These are phyloP conservation scores for Lipomyces sp. DNA, from an alignment of 805 yeast genomes.

Conservation along the genomic window DNA sequence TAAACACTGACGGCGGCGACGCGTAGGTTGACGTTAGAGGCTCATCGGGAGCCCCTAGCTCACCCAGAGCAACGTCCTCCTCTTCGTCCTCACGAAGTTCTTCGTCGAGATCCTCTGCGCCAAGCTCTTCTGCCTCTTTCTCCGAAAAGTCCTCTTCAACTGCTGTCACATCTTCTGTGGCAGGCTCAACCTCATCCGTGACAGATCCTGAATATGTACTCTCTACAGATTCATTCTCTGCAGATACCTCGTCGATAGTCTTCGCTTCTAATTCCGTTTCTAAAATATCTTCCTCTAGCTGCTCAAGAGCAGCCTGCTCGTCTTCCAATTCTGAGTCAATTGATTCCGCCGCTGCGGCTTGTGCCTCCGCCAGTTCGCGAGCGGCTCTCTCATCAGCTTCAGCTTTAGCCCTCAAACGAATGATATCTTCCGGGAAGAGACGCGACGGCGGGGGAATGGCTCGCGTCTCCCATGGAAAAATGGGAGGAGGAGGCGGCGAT, in stretches of 20 bases:
- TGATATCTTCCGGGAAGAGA: slow-evolving; percentile 20
- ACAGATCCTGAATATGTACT: background rate
- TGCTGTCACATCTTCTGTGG: background rate
- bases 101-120: slow-evolving; percentile 7
- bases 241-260: background rate
- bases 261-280: background rate
- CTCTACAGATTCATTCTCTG: slow-evolving; percentile 1
- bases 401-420: slow-evolving; percentile 1
- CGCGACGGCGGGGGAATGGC: slow-evolving; percentile 12
- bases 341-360: background rate
- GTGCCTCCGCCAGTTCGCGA: background rate
- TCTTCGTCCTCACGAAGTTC: slow-evolving; percentile 26
- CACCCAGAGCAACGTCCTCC: background rate
- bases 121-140: background rate
- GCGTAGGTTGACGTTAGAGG: no score
- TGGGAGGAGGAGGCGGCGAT: slow-evolving; percentile 24
- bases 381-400: background rate
- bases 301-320: background rate
- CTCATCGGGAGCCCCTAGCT: background rate
- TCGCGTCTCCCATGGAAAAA: slow-evolving; percentile 28
- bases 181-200: slow-evolving; percentile 10
- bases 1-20: slow-evolving; percentile 2
- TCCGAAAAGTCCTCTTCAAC: background rate
- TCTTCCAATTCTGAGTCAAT: background rate
- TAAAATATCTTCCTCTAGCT: background rate